phyloP scores from a whole-genome alignment of 2,329 filamentous ascomycete species.

The Xylariaceae sp. region DNA sequence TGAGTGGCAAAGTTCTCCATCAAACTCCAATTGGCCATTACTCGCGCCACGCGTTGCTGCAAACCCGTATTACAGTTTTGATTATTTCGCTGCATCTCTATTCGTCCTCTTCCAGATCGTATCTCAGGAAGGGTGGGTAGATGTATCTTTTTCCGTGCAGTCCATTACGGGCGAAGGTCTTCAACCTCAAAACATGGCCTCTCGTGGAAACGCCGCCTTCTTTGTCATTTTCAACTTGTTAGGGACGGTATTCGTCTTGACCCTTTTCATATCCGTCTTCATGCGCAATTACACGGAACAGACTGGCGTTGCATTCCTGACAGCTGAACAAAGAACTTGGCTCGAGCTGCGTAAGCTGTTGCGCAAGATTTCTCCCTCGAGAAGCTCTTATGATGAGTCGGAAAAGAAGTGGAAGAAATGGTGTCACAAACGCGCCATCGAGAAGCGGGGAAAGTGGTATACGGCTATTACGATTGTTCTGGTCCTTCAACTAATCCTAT shows the following conservation, averaged over 20 bases:
- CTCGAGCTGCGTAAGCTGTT: slow-evolving; percentile 89
- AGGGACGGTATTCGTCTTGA: slow-evolving; percentile 93
- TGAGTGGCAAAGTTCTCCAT: slow-evolving; percentile 75
- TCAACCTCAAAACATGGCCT: slow-evolving; percentile 66
- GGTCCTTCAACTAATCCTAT: slow-evolving; percentile 74
- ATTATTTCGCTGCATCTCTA: slow-evolving; percentile 87
- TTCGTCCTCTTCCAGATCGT: slow-evolving; percentile 99
- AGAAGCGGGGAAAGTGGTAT: slow-evolving; percentile 93
- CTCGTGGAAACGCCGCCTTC: slow-evolving; percentile 85
- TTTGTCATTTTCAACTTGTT: slow-evolving; percentile 96
- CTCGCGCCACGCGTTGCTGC: slow-evolving; percentile 75
- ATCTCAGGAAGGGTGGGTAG: slow-evolving; percentile 95
- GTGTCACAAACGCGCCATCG: slow-evolving; percentile 91
- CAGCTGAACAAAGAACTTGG: slow-evolving; percentile 94
- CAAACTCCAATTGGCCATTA: slow-evolving; percentile 69
- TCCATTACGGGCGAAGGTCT: slow-evolving; percentile 71
- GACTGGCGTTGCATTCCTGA: slow-evolving; percentile 93
- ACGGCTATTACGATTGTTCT: slow-evolving; percentile 73
- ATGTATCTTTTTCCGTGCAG: slow-evolving; percentile 83
- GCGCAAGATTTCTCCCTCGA: slow-evolving; percentile 89
- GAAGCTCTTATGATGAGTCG: slow-evolving; percentile 76
- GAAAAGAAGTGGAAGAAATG: slow-evolving; percentile 79
- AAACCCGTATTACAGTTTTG: slow-evolving; percentile 87
- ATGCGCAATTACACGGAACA: slow-evolving; percentile 99
- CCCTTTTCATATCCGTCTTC: slow-evolving; percentile 96